Base-by-base conservation (phyloP, 768 basidiomycete genomes). In the Serendipita sp. region DNA sequence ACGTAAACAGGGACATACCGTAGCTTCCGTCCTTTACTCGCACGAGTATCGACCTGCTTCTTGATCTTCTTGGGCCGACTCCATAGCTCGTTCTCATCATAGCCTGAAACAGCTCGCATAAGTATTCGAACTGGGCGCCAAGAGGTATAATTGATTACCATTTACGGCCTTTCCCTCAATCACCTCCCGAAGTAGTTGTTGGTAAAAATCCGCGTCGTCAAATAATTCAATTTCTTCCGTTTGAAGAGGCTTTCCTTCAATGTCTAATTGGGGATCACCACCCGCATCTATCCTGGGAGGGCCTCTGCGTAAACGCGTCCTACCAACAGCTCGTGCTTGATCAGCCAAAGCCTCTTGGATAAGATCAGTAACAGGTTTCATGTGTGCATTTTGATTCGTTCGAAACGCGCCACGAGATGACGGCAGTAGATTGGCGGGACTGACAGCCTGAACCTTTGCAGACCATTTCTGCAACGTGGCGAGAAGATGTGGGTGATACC, bases 401-500 rank as follows among this genome's bases (percentile, higher is more conserved):
- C 79, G 80, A 73, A 92, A 91, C 3, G 86, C 76, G 65, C 83
- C 84, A n/a, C 82, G 81, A 68, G 83, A 86, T 11, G 81, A 82
- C 47, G 86, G 84, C 3, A 85, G 78, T 11, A 89, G 81, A 46
- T 80, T 85, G 4, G 86, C 84, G 10, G 92, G 86, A 1, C 92
- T 83, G 3, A 96, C 93, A 0, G 94, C 89, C 70, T 93, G 89
- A 45, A 98, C 88, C 76, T 98, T 99, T 30, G 86, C 79, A 8
- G 92, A 96, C 96, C 96, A 99, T 74, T 98, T 98, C 45, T 81
- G 77, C 30, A 99, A 79, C 1, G 89, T 93, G 66, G 85, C 83
- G 47, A 92, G 72, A 11, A 88, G 78, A 67, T 86, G 78, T 2
- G 85, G 81, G 71, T 93, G 92, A 58, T 88, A 80, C 63, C 80